phyloP scores from a whole-genome alignment of 495 filamentous ascomycete species.

The Sordaria brevicollis region DNA sequence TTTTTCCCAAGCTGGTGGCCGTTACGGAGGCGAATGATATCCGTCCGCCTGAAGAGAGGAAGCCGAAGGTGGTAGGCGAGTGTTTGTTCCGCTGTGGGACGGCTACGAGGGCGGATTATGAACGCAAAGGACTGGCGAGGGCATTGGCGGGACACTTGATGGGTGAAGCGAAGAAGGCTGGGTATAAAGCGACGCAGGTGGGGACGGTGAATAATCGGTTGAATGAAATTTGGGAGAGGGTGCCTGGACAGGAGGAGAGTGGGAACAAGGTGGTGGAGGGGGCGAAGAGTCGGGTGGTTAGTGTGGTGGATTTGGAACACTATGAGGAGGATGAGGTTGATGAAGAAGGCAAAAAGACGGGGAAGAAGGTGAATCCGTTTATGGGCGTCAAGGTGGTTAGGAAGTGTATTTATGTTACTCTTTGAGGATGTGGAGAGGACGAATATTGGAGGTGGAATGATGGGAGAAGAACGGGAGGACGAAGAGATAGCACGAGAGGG shows the following conservation, averaged over 20 bases:
- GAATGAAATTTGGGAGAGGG: background rate
- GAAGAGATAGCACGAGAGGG: too few relatives aligned
- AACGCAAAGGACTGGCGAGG: slow-evolving; percentile 25
- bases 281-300: background rate
- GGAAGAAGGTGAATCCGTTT: background rate
- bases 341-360: background rate
- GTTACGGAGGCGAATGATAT: slow-evolving; percentile 10
- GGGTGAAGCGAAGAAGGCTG: slow-evolving; percentile 9
- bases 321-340: background rate
- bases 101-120: slow-evolving; percentile 22
- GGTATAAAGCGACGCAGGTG: background rate
- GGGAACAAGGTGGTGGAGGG: background rate
- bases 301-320: background rate
- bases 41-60: slow-evolving; percentile 13
- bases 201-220: background rate
- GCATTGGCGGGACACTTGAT: slow-evolving; percentile 27
- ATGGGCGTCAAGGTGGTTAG: background rate
- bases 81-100: slow-evolving; percentile 32
- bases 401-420: background rate
- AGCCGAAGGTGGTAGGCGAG: slow-evolving; percentile 17
- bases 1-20: slow-evolving; percentile 17
- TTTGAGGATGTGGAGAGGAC: too few relatives aligned
- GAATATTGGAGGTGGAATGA: background rate
- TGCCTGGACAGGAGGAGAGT: background rate
- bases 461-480: background rate